Conservation (phyloP, 2,329 filamentous ascomycete genomes). For the Lecanicillium sp. region DNA sequence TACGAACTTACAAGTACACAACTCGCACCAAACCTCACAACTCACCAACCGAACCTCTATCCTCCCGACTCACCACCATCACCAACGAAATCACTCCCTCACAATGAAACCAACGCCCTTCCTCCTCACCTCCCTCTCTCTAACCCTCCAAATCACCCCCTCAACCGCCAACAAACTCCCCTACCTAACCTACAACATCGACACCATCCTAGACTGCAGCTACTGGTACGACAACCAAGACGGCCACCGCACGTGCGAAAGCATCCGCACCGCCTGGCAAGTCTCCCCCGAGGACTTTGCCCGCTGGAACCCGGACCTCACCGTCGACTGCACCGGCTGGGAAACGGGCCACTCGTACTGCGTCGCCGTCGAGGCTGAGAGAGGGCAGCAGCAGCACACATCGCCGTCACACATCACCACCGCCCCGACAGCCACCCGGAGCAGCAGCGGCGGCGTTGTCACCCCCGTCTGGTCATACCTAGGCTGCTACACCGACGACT, state of each 20-base stretch:
- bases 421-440: neutral
- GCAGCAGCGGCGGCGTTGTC: neutral
- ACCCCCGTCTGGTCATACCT: slow-evolving; percentile 1
- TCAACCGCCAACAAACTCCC: neutral
- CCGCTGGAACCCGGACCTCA: slow-evolving; percentile 1
- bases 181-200: neutral
- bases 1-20: no score
- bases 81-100: no score
- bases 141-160: no score
- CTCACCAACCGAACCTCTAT: no score
- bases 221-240: slow-evolving; percentile 4
- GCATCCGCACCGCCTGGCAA: neutral
- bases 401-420: neutral
- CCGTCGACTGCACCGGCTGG: slow-evolving; percentile 3
- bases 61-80: no score
- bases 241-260: neutral
- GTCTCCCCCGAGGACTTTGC: slow-evolving; percentile 1
- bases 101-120: no score
- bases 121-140: no score
- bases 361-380: slow-evolving; percentile 1
- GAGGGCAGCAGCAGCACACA: no score
- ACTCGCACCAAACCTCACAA: no score
- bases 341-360: neutral
- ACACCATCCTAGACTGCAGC: slow-evolving; percentile 4
- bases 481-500: slow-evolving; percentile 1